Conservation (phyloP, 2,329 filamentous ascomycete genomes). For the Beauveria sp. region DNA sequence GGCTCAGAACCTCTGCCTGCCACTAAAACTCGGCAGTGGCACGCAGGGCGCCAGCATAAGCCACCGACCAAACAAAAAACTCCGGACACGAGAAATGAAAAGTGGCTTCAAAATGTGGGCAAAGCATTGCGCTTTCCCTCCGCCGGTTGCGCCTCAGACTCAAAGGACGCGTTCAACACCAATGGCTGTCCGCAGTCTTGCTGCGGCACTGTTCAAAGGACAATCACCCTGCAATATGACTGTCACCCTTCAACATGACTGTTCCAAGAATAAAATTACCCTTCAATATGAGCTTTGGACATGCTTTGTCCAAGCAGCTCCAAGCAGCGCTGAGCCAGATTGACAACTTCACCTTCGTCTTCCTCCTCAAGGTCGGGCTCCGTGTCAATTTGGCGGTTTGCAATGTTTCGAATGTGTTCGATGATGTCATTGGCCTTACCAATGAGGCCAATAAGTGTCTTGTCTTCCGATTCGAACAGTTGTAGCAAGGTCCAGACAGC, state of each 20-base stretch:
- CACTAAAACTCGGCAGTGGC: neutral
- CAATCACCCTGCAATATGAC: constrained; percentile 67
- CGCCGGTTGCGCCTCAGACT: neutral
- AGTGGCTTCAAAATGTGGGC: neutral
- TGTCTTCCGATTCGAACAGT: constrained; percentile 89
- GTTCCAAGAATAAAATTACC: constrained; percentile 56
- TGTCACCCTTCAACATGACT: constrained; percentile 70
- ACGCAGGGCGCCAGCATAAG: neutral
- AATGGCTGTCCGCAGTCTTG: neutral
- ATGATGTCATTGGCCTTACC: constrained; percentile 87
- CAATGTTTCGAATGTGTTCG: constrained; percentile 83
- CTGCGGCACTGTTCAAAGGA: neutral
- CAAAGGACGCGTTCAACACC: neutral
- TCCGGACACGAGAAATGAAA: constrained; percentile 9
- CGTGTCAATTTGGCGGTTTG: constrained; percentile 79
- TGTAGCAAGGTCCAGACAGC: constrained; percentile 97
- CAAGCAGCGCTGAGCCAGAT: constrained; percentile 79
- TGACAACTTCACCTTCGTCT: constrained; percentile 88
- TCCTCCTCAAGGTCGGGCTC: constrained; percentile 84
- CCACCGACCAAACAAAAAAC: constrained; percentile 10
- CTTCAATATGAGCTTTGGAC: constrained; percentile 76
- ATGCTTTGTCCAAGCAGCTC: constrained; percentile 73
- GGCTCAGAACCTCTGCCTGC: neutral
- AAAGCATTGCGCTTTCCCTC: neutral
- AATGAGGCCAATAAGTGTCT: constrained; percentile 79